Base-by-base conservation (phyloP, 1,284 basidiomycete genomes). In the Cryptococcus neoformans region DNA sequence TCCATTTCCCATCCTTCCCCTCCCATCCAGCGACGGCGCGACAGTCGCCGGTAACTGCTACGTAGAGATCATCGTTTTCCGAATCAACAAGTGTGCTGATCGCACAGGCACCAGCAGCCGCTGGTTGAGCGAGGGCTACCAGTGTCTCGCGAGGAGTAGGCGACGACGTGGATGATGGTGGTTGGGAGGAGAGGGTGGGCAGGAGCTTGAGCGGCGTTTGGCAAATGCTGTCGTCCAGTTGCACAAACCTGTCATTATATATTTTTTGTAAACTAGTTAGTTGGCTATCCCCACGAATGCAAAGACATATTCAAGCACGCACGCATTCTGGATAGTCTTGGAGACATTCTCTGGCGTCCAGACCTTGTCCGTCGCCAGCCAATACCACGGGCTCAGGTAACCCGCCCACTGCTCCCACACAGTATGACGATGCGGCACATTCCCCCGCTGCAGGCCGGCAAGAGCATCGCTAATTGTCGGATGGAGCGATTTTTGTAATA, bases 11-110 rank as follows among this genome's bases (percentile, higher is more conserved):
- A 45, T 74, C 66, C 0, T 56, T 53, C 1, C 66, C 86, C 88
- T 91, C 95, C 58, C 92, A 85, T 35, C 96, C 96, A 11, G 95
- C 94, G 2, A 99, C 91, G 9, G 96, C 96, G 46, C 96, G 85
- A 68, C 90, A 90, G 74, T 99, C 96, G 2, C 96, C 96, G 6
- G 93, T 88, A 64, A 88, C 88, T 2, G 96, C 95, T 41, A 97
- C 85, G 68, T 94, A 94, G 40, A 97, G 75, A 68, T 91, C 86
- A 50, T 82, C 82, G 60, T 88, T 82, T 21, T 87, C 84, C 0
- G 89, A 89, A 70, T 97, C 94, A 57, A 98, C 83, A 41, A 93
- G 74, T 0, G 91, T 86, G 71, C 92, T 82, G 53, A 96, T 79
- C 0, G 92, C 91, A 72, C 93, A 96, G 57, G 91, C 92, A 5